Percentiles rank a stretch among this genome's conserved stretches.
phyloP scores from a whole-genome alignment of 352 stramenopile genomes.

The Phytophthora cactorum region DNA sequence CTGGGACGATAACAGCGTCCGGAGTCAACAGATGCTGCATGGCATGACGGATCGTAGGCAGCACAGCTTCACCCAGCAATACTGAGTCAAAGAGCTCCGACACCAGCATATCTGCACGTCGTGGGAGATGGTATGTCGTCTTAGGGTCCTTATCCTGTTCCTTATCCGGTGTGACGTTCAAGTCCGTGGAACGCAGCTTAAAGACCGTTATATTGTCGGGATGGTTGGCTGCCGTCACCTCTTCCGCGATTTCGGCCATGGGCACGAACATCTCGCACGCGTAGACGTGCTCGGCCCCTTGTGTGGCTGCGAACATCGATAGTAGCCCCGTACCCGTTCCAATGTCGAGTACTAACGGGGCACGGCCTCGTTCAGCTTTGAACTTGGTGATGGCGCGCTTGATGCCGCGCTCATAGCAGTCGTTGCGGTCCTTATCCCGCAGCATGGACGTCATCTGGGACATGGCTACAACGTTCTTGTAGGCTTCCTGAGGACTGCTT shows the following conservation, averaged over 20 bases:
- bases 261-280: constrained; percentile 92
- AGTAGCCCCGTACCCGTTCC: constrained; percentile 81
- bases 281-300: constrained; percentile 90
- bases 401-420: constrained; percentile 83
- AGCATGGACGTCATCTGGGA: constrained; percentile 92
- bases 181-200: constrained; percentile 73
- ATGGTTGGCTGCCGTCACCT: constrained; percentile 74
- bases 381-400: constrained; percentile 65
- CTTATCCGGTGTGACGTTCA: constrained; percentile 45
- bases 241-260: constrained; percentile 82
- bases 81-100: constrained; percentile 94
- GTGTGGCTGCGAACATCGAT: constrained; percentile 88
- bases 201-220: constrained; percentile 82
- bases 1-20: constrained; percentile 71
- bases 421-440: constrained; percentile 74
- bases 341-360: constrained; percentile 82
- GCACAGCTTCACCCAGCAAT: constrained; percentile 88
- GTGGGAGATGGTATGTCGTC: constrained; percentile 51
- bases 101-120: constrained; percentile 90
- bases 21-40: constrained; percentile 63
- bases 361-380: constrained; percentile 40
- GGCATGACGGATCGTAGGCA: constrained; percentile 86
- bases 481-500: constrained; percentile 56
- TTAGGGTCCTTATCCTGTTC: constrained; percentile 11
- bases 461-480: constrained; percentile 87